Base-by-base conservation (phyloP, 495 filamentous ascomycete genomes). In the Aspergillus panamensis region DNA sequence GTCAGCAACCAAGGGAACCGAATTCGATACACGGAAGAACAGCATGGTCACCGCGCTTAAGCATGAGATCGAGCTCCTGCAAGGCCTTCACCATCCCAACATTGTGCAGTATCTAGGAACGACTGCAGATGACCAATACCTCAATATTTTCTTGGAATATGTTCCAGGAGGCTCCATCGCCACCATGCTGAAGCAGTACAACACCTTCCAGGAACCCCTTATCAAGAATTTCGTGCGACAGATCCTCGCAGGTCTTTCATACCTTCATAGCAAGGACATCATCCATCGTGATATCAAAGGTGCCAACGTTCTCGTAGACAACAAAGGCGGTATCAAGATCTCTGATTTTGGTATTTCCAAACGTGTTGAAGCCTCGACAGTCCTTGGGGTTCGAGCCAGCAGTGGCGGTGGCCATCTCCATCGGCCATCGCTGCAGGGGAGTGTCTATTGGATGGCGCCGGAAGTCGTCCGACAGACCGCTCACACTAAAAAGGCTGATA, bases 111-210 rank as follows among this genome's bases (percentile, higher is more conserved):
- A 99, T 66, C 85, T 97, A 35, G 94, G 93, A 43, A 96, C 91
- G 48, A 89, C 89, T 64, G 91, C 91, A 33, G 93, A 96, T 58
- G 87, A 91, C 54, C 83, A 90, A 53, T 88, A 96, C 64, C 84
- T 99, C 62, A 99, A 99, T 77, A 99, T 99, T 87, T 99, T 99
- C 85, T 83, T 99, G 65, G 94, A 99, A 73, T 99, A 99, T 73
- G 94, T 99, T 8, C 91, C 94, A 32, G 94, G 94, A 69, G 94
- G 94, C 30, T 97, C 93, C 13, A 95, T 99, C 33, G 93, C 95
- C 39, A 92, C 90, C 6, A 96, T 99, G 90, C 86, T 99, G 58
- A 94, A 96, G 69, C 94, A 92, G 62, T 99, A 99, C 76, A 95
- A 96, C 57, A 91, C 92, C 14, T 85, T 97, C 49, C 87, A 89